Evolutionary conservation across 2,329 filamentous ascomycete species (phyloP), one percentile per base, ranked within the genome.

Genomic region (Talaromyces funiculosus): DNA sequence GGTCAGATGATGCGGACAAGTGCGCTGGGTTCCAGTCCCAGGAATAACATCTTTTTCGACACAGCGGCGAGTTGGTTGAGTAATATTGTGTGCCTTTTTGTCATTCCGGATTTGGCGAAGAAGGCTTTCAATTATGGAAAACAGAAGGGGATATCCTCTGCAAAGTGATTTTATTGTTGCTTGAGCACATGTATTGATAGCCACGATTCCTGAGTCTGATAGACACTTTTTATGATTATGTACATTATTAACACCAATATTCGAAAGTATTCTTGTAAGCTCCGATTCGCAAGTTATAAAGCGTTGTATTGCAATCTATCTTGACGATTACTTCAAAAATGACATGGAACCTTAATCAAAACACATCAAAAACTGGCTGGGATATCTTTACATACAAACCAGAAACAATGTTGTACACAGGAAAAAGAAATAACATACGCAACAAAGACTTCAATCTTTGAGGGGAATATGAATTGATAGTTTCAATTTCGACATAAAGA

Each of bases 1-100:
- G 90, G 89, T 1, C 75, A 84, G 60, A 68, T 90, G 61, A 88
- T 97, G 85, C 86, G 88, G 66, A 87, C 83, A 20, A 76, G 77
- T 26, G 72, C 76, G 26, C 69, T 84, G 62, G 81, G 81, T 4
- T 78, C 80, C 35, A 82, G 80, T 64, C 79, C 80, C 29, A 78
- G 81, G 63, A 82, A 85, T 64, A 80, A 77, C 38, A 71, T 80
- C 61, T 64, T 86, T 10, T 67, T 78, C 16, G 84, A 86, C 65
- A 84, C 82, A 2, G 61, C 85, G 53, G 78, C 80, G 45, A 77
- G 78, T 61, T 85, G 82, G 80, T 65, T 83, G 6, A 78, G 79
- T 51, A 78, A 75, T 57, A 64, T 86, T 35, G 77, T 80, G 12
- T 84, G 84, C 77, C 69, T 85, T 43, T 81, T 84, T 63, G 78